A percentile compares a stretch with the other conserved stretches of the same genome.
phyloP scores from a whole-genome alignment of 2,329 filamentous ascomycete genomes.

The Fusarium brevicatenulatum region DNA sequence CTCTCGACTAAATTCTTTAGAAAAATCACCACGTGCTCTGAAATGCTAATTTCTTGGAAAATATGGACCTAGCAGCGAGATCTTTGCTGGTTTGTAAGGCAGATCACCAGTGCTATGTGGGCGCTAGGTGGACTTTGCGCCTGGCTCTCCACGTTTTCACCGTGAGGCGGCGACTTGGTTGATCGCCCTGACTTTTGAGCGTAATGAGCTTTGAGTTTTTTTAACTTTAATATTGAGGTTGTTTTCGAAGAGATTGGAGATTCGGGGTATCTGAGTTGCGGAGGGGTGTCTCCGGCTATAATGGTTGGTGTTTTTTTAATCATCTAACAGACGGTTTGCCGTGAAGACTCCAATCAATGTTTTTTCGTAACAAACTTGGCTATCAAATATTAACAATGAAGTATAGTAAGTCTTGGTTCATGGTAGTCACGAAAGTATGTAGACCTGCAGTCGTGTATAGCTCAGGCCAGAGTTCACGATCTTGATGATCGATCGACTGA shows the following conservation, averaged over 20 bases:
- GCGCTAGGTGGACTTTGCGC: constrained; percentile 4
- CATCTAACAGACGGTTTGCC: background rate
- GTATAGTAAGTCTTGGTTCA: too few species aligned
- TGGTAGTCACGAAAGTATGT: background rate
- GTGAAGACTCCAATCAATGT: background rate
- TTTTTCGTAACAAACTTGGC: background rate
- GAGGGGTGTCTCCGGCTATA: background rate
- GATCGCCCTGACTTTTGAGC: constrained; percentile 26
- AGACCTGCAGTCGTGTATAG: background rate
- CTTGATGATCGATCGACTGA: background rate
- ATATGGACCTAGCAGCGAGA: background rate
- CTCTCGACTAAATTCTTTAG: constrained; percentile 7
- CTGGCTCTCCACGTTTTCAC: constrained; percentile 2
- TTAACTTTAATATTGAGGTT: background rate
- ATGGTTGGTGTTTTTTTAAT: background rate
- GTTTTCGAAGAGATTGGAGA: constrained; percentile 2
- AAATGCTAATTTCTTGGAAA: background rate
- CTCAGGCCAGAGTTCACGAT: background rate
- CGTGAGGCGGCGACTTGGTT: background rate
- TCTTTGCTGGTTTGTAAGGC: background rate
- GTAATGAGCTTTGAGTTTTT: background rate
- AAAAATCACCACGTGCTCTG: constrained; percentile 7
- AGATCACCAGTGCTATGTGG: constrained; percentile 1
- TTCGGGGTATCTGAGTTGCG: background rate
- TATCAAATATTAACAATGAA: too few species aligned